A percentile compares a stretch with the other conserved stretches of the same genome.
These are phyloP conservation scores for Pilasporangium apinafurcum DNA, from an alignment of 352 stramenopile species.

Conservation along the genomic window DNA sequence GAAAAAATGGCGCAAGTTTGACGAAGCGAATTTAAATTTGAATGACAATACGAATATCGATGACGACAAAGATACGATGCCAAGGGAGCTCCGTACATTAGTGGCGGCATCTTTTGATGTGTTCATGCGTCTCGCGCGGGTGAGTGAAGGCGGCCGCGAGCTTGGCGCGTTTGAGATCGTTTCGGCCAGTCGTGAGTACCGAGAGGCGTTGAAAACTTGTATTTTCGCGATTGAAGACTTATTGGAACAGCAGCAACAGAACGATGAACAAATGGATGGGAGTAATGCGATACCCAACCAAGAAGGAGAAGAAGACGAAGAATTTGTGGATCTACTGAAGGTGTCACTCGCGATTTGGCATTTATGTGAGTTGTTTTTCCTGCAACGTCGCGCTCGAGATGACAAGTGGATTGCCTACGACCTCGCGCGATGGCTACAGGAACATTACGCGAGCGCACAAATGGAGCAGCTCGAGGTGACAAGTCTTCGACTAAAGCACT, in stretches of 20 bases:
- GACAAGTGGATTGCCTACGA: slow-evolving; percentile 65
- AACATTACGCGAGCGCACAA: slow-evolving; percentile 54
- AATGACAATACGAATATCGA: neutral
- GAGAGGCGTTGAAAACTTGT: slow-evolving; percentile 55
- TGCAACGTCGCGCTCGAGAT: slow-evolving; percentile 44
- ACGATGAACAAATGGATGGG: slow-evolving; percentile 4
- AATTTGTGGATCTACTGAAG: slow-evolving; percentile 64
- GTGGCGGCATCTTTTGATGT: slow-evolving; percentile 57
- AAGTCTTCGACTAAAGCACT: slow-evolving; percentile 31
- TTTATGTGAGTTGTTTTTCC: slow-evolving; percentile 68
- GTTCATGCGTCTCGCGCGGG: slow-evolving; percentile 24
- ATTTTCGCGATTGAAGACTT: slow-evolving; percentile 63
- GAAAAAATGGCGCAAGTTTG: slow-evolving; percentile 24
- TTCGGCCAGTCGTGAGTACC: slow-evolving; percentile 61
- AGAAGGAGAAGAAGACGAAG: slow-evolving; percentile 23
- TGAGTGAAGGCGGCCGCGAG: slow-evolving; percentile 12
- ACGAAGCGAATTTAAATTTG: neutral
- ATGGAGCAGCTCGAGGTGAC: slow-evolving; percentile 48
- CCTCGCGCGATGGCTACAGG: slow-evolving; percentile 63
- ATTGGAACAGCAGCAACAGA: slow-evolving; percentile 14
- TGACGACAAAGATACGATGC: slow-evolving; percentile 28
- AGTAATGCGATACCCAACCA: neutral
- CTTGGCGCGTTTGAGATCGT: slow-evolving; percentile 23
- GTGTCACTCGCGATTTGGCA: slow-evolving; percentile 77
- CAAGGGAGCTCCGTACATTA: slow-evolving; percentile 43